Evolutionary conservation across 2,329 filamentous ascomycete species (phyloP).

Genomic region (Geoglossum cookeanum): DNA sequence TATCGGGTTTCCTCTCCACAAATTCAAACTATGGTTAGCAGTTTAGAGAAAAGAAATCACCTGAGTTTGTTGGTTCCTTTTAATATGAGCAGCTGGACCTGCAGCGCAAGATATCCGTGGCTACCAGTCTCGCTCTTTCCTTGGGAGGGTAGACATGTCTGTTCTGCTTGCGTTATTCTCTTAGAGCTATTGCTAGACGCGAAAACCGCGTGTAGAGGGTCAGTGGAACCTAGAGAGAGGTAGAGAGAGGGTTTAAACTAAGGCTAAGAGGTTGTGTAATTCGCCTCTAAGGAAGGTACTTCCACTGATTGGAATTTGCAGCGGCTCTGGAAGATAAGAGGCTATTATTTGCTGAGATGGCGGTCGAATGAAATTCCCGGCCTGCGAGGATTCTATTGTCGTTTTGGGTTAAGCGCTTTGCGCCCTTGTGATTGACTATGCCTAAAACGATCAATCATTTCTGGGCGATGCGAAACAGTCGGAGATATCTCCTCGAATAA

Average conservation of each 20-base stretch:
- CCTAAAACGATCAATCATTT: background rate
- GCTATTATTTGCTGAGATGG: no score
- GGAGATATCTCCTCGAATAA: background rate
- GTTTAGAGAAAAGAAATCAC: constrained; percentile 3
- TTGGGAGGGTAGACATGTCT: background rate
- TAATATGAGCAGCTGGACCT: background rate
- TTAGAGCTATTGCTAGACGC: background rate
- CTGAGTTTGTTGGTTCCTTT: constrained; percentile 1
- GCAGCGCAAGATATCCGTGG: background rate
- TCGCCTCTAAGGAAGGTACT: background rate
- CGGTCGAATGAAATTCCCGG: background rate
- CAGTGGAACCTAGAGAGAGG: background rate
- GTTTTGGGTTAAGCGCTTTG: background rate
- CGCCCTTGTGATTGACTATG: background rate
- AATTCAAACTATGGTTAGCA: constrained; percentile 1
- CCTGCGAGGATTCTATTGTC: background rate
- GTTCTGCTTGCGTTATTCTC: background rate
- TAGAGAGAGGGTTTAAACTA: background rate
- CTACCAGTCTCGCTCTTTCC: background rate
- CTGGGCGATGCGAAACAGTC: background rate
- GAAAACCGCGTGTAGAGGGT: no score
- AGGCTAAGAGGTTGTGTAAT: background rate
- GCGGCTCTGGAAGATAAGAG: no score
- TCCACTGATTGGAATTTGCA: no score
- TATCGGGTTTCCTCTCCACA: constrained; percentile 1